Evolutionary conservation across 176 grass and related monocot genomes (phyloP), one percentile per base, ranked within the genome.

Genomic region (Bonia amplexicaulis): DNA sequence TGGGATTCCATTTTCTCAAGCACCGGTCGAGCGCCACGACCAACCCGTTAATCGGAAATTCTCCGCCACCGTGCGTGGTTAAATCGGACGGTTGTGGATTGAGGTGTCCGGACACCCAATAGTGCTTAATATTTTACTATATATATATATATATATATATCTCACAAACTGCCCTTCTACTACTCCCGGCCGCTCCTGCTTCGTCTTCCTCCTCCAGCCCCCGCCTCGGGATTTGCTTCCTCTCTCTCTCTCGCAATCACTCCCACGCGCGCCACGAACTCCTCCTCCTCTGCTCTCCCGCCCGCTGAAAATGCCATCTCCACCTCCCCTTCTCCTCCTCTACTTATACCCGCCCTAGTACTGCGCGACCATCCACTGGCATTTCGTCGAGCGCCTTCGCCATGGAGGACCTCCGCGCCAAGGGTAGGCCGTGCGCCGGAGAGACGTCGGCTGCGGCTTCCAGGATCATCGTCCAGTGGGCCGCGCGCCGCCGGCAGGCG

Each of bases 401-500:
- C 67, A 85, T 89, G 57, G 89, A 84, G 0, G 76, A 87, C 31
- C 39, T 82, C 77, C 77, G 73, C 9, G 46, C 54, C 53, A 82
- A 85, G 74, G 83, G 42, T 52, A 68, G 74, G 12, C 41, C 61
- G 7, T 87, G 69, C 70, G 84, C 20, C 17, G 71, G 45, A 6
- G 87, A 93, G 79, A 80, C 90, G 4, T 97, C 94, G 14, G 84
- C 83, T 35, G 68, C 85, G 12, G 63, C 86, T 5, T 87, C 90
- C 10, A 88, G 90, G 85, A 93, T 97, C 71, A 66, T 97, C 17
- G 88, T 85, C 46, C 82, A 90, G 33, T 93, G 92, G 94, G 67
- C 86, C 3, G 91, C 94, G 39, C 89, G 91, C 26, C 92, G 86
- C 19, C 92, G 90, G 1, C 90, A 97, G 89, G 89, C 92, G 26